Evolutionary conservation across 495 filamentous ascomycete genomes (phyloP).

Genomic region (Acidiella bohemica): DNA sequence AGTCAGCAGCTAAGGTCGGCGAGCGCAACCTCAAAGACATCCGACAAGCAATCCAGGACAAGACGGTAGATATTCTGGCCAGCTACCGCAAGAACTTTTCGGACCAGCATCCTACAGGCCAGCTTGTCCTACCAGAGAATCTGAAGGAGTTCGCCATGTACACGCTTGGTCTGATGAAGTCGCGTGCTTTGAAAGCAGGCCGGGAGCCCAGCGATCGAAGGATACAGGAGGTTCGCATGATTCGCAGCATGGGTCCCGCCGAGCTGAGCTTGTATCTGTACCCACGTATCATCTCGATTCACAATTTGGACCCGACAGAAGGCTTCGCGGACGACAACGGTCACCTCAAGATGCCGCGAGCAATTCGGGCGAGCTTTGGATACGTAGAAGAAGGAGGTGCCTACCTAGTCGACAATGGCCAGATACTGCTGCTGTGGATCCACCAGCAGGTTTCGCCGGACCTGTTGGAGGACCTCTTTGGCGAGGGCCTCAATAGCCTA

Average conservation of each 20-base stretch:
- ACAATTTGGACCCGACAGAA: constrained; percentile 59
- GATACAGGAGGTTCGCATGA: constrained; percentile 79
- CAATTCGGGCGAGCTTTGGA: constrained; percentile 73
- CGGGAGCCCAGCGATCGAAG: constrained; percentile 83
- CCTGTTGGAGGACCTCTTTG: constrained; percentile 82
- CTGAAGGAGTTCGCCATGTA: constrained; percentile 97
- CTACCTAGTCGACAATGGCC: constrained; percentile 97
- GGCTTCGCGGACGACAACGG: constrained; percentile 84
- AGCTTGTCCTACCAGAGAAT: constrained; percentile 88
- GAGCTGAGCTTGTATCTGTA: constrained; percentile 92
- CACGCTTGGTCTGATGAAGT: constrained; percentile 85
- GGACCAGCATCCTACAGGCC: constrained; percentile 73
- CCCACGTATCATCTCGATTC: constrained; percentile 79
- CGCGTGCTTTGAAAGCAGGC: constrained; percentile 83
- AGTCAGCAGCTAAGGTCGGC: constrained; percentile 72
- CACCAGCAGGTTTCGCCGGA: constrained; percentile 65
- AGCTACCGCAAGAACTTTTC: constrained; percentile 86
- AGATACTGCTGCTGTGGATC: constrained; percentile 79
- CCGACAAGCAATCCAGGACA: constrained; percentile 70
- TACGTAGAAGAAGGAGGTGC: constrained; percentile 86
- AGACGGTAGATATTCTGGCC: constrained; percentile 86
- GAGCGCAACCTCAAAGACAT: constrained; percentile 79
- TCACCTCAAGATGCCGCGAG: constrained; percentile 49
- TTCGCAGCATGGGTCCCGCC: constrained; percentile 69
- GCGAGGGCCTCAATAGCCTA: constrained; percentile 56